These are phyloP conservation scores for Phalaenopsis aphrodite DNA, from an alignment of 106 monocot genomes.

Conservation along the genomic window DNA sequence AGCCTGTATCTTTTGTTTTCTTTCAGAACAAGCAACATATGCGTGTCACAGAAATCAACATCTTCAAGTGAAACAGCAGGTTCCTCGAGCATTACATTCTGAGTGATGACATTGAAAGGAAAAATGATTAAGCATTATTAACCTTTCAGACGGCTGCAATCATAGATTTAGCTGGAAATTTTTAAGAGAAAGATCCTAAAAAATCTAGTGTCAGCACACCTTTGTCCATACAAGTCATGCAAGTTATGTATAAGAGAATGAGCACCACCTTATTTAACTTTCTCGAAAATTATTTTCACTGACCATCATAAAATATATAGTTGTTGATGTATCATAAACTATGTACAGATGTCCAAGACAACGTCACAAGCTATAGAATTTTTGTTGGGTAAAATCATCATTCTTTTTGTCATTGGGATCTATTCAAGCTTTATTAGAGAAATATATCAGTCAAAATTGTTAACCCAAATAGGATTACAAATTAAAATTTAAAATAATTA, in stretches of 20 bases:
- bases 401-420: too few species aligned
- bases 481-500: background rate
- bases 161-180: background rate
- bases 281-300: background rate
- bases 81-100: slow-evolving; percentile 69
- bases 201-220: background rate
- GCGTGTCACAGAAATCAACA: slow-evolving; percentile 88
- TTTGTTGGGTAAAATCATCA: too few species aligned
- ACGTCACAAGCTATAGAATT: too few species aligned
- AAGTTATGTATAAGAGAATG: background rate
- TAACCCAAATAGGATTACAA: too few species aligned
- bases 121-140: background rate
- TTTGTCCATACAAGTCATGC: background rate
- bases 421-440: background rate
- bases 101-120: slow-evolving; percentile 4
- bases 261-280: background rate
- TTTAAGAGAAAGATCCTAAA: background rate
- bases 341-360: background rate
- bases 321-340: background rate
- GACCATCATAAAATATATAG: background rate
- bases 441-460: background rate
- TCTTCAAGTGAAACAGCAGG: slow-evolving; percentile 53
- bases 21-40: slow-evolving; percentile 75
- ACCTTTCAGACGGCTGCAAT: background rate
- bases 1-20: slow-evolving; percentile 54